phyloP scores from a whole-genome alignment of 257 asterid genomes.

The Gardenia jasminoides region DNA sequence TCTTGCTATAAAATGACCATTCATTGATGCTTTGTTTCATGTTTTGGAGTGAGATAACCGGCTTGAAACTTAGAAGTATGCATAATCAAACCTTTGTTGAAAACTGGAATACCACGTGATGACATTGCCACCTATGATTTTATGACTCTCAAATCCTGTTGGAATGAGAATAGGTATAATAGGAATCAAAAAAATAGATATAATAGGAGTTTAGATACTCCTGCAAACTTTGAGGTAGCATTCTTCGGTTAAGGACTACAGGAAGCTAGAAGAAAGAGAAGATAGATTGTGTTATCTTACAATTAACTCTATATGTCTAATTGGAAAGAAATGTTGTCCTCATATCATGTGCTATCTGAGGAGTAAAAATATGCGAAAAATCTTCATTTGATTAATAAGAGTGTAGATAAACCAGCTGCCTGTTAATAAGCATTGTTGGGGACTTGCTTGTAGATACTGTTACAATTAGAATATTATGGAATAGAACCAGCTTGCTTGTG shows the following conservation, averaged over 20 bases:
- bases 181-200: neutral
- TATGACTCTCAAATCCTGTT: neutral
- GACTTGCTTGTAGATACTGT: neutral
- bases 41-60: neutral
- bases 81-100: neutral
- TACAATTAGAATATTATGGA: neutral
- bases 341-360: neutral
- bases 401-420: neutral
- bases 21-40: neutral
- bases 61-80: neutral
- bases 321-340: neutral
- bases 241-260: neutral
- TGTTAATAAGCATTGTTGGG: neutral
- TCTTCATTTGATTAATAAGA: neutral
- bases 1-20: neutral
- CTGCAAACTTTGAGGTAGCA: neutral
- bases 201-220: neutral
- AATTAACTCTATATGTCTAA: neutral
- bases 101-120: too few species aligned
- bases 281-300: neutral
- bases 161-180: neutral
- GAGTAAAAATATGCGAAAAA: neutral
- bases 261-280: neutral
- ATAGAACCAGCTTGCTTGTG: neutral
- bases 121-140: neutral